Evolutionary conservation across 2,329 filamentous ascomycete genomes (phyloP).

Genomic region (Stagonosporopsis rhizophila): DNA sequence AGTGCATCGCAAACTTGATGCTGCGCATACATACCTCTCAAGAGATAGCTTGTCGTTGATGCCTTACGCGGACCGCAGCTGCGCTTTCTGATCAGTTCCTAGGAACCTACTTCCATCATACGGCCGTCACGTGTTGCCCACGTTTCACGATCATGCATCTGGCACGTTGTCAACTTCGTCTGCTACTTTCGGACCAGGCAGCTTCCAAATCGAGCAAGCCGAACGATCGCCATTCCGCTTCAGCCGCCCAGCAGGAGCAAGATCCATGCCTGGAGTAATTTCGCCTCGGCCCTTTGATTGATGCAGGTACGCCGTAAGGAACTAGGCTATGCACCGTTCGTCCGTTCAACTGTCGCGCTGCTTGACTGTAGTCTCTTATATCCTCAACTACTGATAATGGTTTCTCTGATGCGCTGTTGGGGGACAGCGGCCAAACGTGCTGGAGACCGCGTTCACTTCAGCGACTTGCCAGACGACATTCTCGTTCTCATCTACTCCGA

Average conservation of each 20-base stretch:
- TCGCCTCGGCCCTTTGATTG: background rate
- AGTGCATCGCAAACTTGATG: too few relatives aligned
- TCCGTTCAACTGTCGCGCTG: background rate
- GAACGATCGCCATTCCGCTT: conserved; percentile 10
- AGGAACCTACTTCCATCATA: background rate
- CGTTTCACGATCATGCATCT: background rate
- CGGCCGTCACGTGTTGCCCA: background rate
- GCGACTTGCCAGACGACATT: conserved; percentile 38
- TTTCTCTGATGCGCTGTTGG: conserved; percentile 4
- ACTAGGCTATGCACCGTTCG: background rate
- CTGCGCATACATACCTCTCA: too few relatives aligned
- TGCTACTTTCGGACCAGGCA: background rate
- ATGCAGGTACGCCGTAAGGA: background rate
- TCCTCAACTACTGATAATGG: background rate
- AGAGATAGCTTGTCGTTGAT: too few relatives aligned
- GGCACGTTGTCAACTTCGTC: background rate
- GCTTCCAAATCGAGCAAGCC: background rate
- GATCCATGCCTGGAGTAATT: conserved; percentile 16
- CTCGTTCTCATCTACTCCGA: conserved; percentile 39
- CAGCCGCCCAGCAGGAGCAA: conserved; percentile 5
- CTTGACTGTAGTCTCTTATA: background rate
- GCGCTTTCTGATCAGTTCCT: background rate
- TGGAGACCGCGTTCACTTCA: conserved; percentile 15
- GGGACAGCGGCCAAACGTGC: background rate
- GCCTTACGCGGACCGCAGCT: background rate